Evolutionary conservation across 1,139 yeast species (phyloP).

Genomic region (Candida sanyaensis): DNA sequence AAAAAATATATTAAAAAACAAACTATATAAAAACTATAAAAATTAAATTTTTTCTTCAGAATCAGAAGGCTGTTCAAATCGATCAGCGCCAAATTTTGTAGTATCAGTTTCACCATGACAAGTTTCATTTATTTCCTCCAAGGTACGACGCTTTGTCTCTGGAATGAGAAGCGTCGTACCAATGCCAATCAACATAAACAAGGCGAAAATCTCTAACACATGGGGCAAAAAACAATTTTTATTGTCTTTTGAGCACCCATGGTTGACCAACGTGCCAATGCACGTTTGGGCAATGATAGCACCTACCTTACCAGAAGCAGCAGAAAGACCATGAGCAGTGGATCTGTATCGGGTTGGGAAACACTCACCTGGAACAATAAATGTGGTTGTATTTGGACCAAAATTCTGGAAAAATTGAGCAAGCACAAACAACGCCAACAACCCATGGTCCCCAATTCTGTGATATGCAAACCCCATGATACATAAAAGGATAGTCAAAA

Average conservation of each 20-base stretch:
- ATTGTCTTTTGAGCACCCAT: slow-evolving; percentile 61
- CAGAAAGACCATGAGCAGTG: slow-evolving; percentile 96
- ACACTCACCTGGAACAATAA: slow-evolving; percentile 93
- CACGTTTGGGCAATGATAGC: slow-evolving; percentile 95
- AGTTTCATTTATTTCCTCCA: slow-evolving; percentile 76
- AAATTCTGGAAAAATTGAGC: slow-evolving; percentile 86
- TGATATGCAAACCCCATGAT: slow-evolving; percentile 79
- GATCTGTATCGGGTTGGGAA: slow-evolving; percentile 98
- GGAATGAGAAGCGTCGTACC: slow-evolving; percentile 68
- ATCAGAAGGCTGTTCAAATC: slow-evolving; percentile 31
- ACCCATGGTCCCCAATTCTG: slow-evolving; percentile 59
- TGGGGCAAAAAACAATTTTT: slow-evolving; percentile 81
- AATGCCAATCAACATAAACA: slow-evolving; percentile 83
- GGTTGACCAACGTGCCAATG: slow-evolving; percentile 80
- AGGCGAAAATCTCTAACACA: slow-evolving; percentile 89
- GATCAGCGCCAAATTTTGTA: slow-evolving; percentile 39
- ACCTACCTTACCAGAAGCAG: slow-evolving; percentile 95
- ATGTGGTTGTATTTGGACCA: slow-evolving; percentile 96
- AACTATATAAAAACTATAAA: too few relatives aligned
- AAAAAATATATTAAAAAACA: neutral
- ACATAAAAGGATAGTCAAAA: slow-evolving; percentile 70
- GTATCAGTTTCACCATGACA: slow-evolving; percentile 75
- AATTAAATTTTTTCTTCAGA: slow-evolving; percentile 9
- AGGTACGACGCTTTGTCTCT: slow-evolving; percentile 87
- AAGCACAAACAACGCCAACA: slow-evolving; percentile 72